A percentile compares a stretch with the other conserved stretches of the same genome.
These are phyloP conservation scores for Triticum dicoccoides DNA, from an alignment of 176 grass and related monocot species.

Conservation along the genomic window DNA sequence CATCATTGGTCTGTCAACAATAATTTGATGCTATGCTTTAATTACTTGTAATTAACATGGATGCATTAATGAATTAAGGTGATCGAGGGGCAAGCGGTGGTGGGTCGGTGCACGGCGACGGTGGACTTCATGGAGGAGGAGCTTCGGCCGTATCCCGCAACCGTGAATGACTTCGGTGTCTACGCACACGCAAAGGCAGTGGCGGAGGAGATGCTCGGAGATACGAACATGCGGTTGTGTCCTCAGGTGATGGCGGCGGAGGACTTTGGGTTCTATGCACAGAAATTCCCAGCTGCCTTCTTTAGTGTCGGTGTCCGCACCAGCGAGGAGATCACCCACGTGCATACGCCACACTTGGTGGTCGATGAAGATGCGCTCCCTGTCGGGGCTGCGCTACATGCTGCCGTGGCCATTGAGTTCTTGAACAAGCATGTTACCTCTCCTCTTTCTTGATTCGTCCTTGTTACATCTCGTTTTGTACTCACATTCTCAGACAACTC, in stretches of 20 bases:
- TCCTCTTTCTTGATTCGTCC: not conserved
- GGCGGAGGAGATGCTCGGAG: not conserved
- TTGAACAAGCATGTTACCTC: constrained; percentile 13
- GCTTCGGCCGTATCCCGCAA: not conserved
- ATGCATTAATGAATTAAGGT: not conserved
- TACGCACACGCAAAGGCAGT: not conserved
- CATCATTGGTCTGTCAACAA: too few species aligned
- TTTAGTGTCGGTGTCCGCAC: not conserved
- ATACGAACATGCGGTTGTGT: not conserved
- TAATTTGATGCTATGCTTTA: too few species aligned
- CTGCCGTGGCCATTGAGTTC: constrained; percentile 58
- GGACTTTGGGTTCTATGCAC: not conserved
- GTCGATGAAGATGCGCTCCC: not conserved
- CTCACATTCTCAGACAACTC: too few species aligned
- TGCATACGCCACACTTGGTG: not conserved
- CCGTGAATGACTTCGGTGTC: not conserved
- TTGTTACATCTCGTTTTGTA: too few species aligned
- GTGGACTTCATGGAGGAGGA: not conserved
- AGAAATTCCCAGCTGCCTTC: not conserved
- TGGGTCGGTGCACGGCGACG: not conserved
- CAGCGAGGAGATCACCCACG: not conserved
- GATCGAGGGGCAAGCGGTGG: not conserved
- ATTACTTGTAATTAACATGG: not conserved
- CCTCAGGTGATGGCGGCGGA: not conserved
- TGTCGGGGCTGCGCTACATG: constrained; percentile 38